Base-by-base conservation (phyloP, 805 yeast species). In the Hanseniaspora valbyensis region DNA sequence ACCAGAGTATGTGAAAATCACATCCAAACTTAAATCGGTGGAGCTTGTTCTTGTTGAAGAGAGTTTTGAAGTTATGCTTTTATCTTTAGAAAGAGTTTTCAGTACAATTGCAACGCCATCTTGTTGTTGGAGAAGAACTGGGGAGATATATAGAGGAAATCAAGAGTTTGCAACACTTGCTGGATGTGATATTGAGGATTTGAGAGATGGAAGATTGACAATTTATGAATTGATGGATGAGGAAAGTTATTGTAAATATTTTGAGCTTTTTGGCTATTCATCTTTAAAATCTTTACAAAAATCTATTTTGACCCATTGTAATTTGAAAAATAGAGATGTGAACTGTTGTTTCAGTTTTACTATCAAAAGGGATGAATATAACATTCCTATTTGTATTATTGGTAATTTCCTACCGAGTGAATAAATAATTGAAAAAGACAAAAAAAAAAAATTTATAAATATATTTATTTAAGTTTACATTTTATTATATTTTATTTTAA, bases 91-190 rank as follows among this genome's bases (percentile, higher is more conserved):
- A 63, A 73, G 97, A 32, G 96, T 90, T 3, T 90, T 90, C 67
- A 88, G 96, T 0, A 83, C 95, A 3, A 88, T 90, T 95, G 95
- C 96, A 6, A 87, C 90, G 54, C 97, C 97, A 1, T 96, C 96
- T 1, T 90, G 97, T 66, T 71, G 90, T 26, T 90, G 97, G 96
- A 71, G 97, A 62, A 80, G 97, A 58, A 89, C 97, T 0, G 97
- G 97, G 2, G 97, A 90, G 57, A 90, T 90, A 3, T 90, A 86
- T 59, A 67, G 96, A 54, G 97, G 96, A 0, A 90, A 90, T 65
- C 88, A 89, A 62, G 97, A 90, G 63, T 90, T 90, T 75, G 97
- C 96, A 0, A 83, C 89, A 1, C 66, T 90, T 50, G 96, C 90
- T 1, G 95, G 88, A 19, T 95, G 86, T 22, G 76, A 79, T 26